Evolutionary conservation across 495 filamentous ascomycete genomes (phyloP).

Genomic region (Cercophora sp.): DNA sequence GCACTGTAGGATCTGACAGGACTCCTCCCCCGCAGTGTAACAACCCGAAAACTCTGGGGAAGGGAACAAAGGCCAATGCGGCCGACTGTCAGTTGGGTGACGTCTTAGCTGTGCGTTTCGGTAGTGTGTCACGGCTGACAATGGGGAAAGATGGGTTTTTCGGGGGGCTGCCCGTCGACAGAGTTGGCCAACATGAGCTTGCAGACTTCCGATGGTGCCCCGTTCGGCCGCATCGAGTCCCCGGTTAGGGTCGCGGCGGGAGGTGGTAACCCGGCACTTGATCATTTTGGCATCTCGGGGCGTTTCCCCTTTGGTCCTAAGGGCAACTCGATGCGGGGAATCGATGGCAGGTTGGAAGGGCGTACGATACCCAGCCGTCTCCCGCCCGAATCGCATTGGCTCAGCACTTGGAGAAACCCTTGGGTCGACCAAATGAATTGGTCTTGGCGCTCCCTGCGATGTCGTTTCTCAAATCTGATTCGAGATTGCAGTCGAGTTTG

Average conservation of each 20-base stretch:
- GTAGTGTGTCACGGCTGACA: not conserved
- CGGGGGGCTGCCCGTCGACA: constrained; percentile 1
- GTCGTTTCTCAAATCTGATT: constrained; percentile 3
- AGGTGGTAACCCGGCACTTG: constrained; percentile 16
- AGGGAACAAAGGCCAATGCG: not conserved
- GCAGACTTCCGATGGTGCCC: not conserved
- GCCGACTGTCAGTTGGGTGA: not conserved
- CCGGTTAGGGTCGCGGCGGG: constrained; percentile 5
- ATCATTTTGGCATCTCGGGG: constrained; percentile 10
- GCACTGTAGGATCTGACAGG: not conserved
- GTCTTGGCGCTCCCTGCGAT: constrained; percentile 2
- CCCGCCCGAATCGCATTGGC: not conserved
- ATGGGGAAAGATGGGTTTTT: not conserved
- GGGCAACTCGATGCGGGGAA: constrained; percentile 1
- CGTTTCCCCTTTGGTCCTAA: not conserved
- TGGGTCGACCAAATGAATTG: constrained; percentile 12
- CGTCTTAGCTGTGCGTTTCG: constrained; percentile 2
- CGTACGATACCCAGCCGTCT: constrained; percentile 7
- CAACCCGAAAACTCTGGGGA: constrained; percentile 14
- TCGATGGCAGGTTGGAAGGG: not conserved
- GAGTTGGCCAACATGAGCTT: not conserved
- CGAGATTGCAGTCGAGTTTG: not conserved
- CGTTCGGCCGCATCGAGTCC: not conserved
- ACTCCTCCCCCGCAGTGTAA: constrained; percentile 6
- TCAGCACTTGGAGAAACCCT: not conserved